Conservation (phyloP, 2,329 filamentous ascomycete genomes). For the Diaporthe citrichinensis region DNA sequence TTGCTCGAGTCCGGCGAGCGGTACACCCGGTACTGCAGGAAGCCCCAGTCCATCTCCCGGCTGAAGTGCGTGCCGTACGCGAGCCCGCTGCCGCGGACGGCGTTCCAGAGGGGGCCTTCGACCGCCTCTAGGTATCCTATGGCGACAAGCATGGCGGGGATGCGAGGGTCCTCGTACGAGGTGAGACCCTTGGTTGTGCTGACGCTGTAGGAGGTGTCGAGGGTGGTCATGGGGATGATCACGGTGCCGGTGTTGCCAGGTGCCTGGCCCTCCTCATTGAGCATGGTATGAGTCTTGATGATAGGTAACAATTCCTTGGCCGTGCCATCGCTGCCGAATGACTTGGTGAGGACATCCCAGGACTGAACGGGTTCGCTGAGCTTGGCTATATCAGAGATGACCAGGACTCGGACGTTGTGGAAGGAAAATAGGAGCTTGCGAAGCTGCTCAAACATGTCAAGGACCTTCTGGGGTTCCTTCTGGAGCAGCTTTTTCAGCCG, state of each 20-base stretch:
- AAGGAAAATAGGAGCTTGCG: slow-evolving; percentile 83
- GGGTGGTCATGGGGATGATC: slow-evolving; percentile 89
- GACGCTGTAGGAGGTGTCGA: slow-evolving; percentile 92
- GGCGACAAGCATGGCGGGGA: slow-evolving; percentile 90
- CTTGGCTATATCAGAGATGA: slow-evolving; percentile 84
- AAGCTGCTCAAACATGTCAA: slow-evolving; percentile 83
- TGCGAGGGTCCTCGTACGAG: slow-evolving; percentile 80
- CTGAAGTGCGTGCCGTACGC: slow-evolving; percentile 90
- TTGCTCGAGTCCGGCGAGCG: slow-evolving; percentile 91
- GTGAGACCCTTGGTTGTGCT: slow-evolving; percentile 81
- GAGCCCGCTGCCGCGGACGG: slow-evolving; percentile 91
- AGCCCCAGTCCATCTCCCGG: slow-evolving; percentile 83
- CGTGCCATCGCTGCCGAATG: slow-evolving; percentile 57
- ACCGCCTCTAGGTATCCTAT: slow-evolving; percentile 92
- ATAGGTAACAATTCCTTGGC: slow-evolving; percentile 76
- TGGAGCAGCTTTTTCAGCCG: slow-evolving; percentile 85
- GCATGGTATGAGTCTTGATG: slow-evolving; percentile 76
- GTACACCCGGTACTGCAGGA: slow-evolving; percentile 88
- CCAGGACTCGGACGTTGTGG: slow-evolving; percentile 87
- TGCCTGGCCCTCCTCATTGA: slow-evolving; percentile 80
- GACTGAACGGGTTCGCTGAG: slow-evolving; percentile 82
- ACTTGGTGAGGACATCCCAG: slow-evolving; percentile 77
- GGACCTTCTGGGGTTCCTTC: slow-evolving; percentile 80
- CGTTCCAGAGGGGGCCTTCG: slow-evolving; percentile 94
- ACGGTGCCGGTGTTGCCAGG: slow-evolving; percentile 82